Evolutionary conservation across 768 basidiomycete species (phyloP).

Genomic region (Gloeopeniophorella convolvens): DNA sequence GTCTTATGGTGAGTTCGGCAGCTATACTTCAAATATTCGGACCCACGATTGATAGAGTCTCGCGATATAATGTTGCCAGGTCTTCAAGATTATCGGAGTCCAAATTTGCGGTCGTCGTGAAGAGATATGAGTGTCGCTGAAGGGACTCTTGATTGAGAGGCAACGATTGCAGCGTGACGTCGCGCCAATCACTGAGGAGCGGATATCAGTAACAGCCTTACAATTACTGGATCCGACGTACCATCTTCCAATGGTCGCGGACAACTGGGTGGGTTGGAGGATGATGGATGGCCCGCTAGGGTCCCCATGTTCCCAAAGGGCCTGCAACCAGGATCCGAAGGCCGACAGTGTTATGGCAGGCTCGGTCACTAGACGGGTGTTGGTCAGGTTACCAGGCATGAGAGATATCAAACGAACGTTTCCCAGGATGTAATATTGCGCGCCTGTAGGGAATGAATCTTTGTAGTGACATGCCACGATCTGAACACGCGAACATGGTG

Average conservation of each 20-base stretch:
- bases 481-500: constrained; percentile 20
- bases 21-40: too few relatives aligned
- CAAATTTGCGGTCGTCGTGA: background rate
- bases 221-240: background rate
- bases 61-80: constrained; percentile 1
- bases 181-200: constrained; percentile 10
- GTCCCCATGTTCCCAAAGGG: constrained; percentile 14
- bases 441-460: constrained; percentile 51
- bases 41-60: constrained; percentile 7
- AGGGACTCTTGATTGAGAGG: constrained; percentile 2
- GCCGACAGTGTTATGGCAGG: constrained; percentile 1
- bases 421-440: constrained; percentile 37
- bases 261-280: constrained; percentile 14
- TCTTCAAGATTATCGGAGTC: constrained; percentile 6
- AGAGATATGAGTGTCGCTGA: constrained; percentile 6
- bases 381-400: background rate
- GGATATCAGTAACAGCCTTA: background rate
- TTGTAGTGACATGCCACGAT: constrained; percentile 28
- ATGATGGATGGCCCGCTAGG: constrained; percentile 12
- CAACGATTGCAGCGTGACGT: constrained; percentile 4
- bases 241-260: constrained; percentile 6
- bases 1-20: background rate
- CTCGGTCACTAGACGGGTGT: background rate
- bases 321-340: constrained; percentile 17
- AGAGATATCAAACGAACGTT: constrained; percentile 31